Evolutionary conservation across 768 basidiomycete species (phyloP), one percentile per base, ranked within the genome.

Genomic region (Hortiboletus campestris): DNA sequence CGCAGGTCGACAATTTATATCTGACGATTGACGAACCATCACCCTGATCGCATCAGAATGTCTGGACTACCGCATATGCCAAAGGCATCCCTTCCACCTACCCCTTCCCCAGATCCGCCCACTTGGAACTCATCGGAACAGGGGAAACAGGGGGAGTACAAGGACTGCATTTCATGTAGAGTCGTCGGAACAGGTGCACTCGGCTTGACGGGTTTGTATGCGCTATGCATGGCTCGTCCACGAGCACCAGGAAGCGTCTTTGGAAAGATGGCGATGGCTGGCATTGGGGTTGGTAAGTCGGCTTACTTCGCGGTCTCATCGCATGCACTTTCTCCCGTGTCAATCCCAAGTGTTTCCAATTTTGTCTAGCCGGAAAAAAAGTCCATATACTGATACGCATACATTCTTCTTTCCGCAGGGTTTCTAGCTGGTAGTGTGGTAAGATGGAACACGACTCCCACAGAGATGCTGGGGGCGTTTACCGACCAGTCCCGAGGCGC

Each of bases 91-190:
- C 28, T 52, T 17, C 8, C 28, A 19, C 46, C 47, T 5, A 35
- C 34, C 16, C 28, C 55, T 32, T 35, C 51, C 7, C 13, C 50
- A 9, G 51, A 50, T 22, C 3, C 52, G 7, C 1, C 58, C 12
- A 1, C 60, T 19, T 25, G 25, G 25, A 25, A 25, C 25, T 25
- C 25, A 6, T 25, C 25, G 25, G 6, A 25, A 25, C 25, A 25
- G 25, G 25, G 25, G 6, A 25, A 25, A 25, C 25, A 25, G 25
- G 2, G 25, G 6, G 25, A 61, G 12, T 61, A 70, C 59, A 68
- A 76, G 44, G 85, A 89, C 41, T 91, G 88, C 58, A 62, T 87
- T n/a, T 77, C 85, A 0, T 91, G 89, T 67, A 81, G 81, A 38
- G 72, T 90, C 50, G 80, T 25, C 25, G 25, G 25, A 25, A 25